Evolutionary conservation across 1,139 yeast species (phyloP).

Genomic region (Geotrichum candidum): DNA sequence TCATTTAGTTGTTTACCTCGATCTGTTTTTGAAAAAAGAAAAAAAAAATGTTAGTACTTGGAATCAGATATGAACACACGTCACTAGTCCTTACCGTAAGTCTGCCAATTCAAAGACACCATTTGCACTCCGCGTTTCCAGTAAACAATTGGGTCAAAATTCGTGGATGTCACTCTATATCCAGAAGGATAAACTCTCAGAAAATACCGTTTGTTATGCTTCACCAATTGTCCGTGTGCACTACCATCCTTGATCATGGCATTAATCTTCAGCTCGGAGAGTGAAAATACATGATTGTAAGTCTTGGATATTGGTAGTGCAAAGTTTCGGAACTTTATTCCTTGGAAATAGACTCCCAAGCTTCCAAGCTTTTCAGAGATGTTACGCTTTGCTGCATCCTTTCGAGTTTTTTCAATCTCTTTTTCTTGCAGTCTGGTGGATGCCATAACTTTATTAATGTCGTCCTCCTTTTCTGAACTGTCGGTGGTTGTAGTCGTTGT

Average conservation of each 20-base stretch:
- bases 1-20: conserved; percentile 85
- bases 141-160: conserved; percentile 68
- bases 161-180: conserved; percentile 66
- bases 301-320: conserved; percentile 83
- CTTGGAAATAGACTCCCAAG: conserved; percentile 64
- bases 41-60: background rate
- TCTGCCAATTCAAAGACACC: conserved; percentile 98
- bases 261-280: conserved; percentile 66
- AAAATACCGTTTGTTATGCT: conserved; percentile 69
- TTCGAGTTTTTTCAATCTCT: background rate
- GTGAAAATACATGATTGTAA: conserved; percentile 75
- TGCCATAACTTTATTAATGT: background rate
- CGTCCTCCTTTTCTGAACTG: conserved; percentile 6
- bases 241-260: conserved; percentile 57
- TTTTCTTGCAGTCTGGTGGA: background rate
- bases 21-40: conserved; percentile 37
- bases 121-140: conserved; percentile 88
- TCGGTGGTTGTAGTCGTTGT: conserved; percentile 4
- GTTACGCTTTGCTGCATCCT: conserved; percentile 23
- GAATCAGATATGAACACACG: background rate
- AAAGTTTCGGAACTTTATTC: conserved; percentile 73
- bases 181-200: conserved; percentile 88
- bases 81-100: conserved; percentile 38
- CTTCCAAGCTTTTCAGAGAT: conserved; percentile 42
- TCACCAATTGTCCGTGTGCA: conserved; percentile 47